Conservation (phyloP, 73 alveolate species). For the Tetrahymena malaccensis region DNA sequence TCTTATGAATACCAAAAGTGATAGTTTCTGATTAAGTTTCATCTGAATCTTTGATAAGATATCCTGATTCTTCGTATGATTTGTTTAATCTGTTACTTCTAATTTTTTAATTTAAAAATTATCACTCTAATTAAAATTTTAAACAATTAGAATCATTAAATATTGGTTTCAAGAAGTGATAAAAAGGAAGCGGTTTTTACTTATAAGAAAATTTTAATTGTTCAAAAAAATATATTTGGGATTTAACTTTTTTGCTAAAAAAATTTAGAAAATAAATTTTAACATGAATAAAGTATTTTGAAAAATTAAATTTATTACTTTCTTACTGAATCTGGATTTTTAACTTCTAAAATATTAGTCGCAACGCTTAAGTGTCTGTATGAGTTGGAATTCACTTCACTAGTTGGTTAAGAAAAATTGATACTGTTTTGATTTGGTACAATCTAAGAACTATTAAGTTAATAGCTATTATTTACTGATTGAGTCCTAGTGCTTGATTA, state of each 20-base stretch:
- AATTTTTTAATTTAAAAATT: too few relatives aligned
- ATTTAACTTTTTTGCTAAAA: too few relatives aligned
- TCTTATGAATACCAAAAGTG: neutral
- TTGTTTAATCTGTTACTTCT: neutral
- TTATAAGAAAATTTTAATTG: too few relatives aligned
- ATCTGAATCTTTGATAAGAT: neutral
- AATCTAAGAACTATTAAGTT: neutral
- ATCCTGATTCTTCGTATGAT: neutral
- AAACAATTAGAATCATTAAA: too few relatives aligned
- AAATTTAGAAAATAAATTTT: too few relatives aligned
- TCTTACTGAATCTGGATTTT: too few relatives aligned
- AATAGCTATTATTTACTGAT: neutral
- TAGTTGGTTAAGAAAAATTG: neutral
- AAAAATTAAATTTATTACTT: too few relatives aligned
- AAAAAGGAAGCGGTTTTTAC: too few relatives aligned
- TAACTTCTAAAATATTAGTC: neutral
- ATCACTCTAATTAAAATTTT: too few relatives aligned
- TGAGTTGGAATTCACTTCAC: neutral
- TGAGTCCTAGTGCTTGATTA: neutral
- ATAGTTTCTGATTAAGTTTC: neutral
- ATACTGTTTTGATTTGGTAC: neutral
- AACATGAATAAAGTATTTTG: too few relatives aligned
- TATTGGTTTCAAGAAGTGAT: too few relatives aligned
- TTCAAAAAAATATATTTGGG: too few relatives aligned
- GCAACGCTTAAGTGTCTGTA: neutral